Percentiles rank a stretch among this genome's conserved stretches.
These are phyloP conservation scores for Penicillium sclerotiorum DNA, from an alignment of 2,329 filamentous ascomycete genomes.

Conservation along the genomic window DNA sequence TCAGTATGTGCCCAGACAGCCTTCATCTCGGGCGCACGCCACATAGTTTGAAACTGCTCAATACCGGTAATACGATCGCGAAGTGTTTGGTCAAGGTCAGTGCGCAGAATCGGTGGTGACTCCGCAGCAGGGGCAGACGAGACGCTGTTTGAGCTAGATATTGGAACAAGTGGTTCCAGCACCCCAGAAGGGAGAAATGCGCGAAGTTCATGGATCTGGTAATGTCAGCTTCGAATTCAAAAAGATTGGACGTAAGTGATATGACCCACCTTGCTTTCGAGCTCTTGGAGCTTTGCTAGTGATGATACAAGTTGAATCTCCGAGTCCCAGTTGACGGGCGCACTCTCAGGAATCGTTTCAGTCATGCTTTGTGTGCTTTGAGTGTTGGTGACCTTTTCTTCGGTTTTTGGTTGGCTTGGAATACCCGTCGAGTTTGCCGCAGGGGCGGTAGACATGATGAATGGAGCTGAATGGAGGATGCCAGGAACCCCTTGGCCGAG, in stretches of 20 bases:
- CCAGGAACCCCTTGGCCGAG: not conserved
- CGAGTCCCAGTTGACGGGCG: slow-evolving; percentile 29
- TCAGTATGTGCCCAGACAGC: slow-evolving; percentile 42
- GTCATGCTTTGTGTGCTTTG: not conserved
- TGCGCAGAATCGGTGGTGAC: slow-evolving; percentile 39
- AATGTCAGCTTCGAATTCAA: slow-evolving; percentile 9
- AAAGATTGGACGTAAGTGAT: not conserved
- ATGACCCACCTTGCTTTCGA: slow-evolving; percentile 35
- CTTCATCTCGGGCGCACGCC: slow-evolving; percentile 44
- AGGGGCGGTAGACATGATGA: slow-evolving; percentile 6
- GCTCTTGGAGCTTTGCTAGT: slow-evolving; percentile 43
- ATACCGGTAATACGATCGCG: slow-evolving; percentile 41
- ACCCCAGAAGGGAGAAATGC: slow-evolving; percentile 45
- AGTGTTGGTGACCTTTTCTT: not conserved
- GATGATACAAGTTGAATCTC: slow-evolving; percentile 45
- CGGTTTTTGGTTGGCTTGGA: not conserved
- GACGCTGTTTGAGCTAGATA: slow-evolving; percentile 35
- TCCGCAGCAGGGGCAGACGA: slow-evolving; percentile 26
- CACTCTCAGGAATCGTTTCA: not conserved
- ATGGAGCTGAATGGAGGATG: not conserved
- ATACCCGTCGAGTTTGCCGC: not conserved
- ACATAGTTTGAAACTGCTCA: slow-evolving; percentile 41
- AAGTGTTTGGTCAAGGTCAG: slow-evolving; percentile 38
- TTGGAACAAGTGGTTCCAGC: slow-evolving; percentile 43
- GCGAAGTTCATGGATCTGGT: slow-evolving; percentile 47